Conservation (phyloP, 202 grass and related monocot species). For the Saccharum hybrid region DNA sequence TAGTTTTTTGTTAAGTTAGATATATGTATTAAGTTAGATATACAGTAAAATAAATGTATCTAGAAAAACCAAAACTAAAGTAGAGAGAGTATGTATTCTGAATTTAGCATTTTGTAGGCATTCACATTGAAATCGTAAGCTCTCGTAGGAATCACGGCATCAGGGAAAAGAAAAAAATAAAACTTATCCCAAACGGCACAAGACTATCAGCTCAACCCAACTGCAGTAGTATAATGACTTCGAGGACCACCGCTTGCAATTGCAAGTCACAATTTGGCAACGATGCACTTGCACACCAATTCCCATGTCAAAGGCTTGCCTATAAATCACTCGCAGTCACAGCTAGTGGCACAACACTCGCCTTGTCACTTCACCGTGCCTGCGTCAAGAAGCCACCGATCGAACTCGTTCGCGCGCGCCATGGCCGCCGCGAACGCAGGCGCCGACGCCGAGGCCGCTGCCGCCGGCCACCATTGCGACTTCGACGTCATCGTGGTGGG, state of each 20-base stretch:
- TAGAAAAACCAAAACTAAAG: too few relatives aligned
- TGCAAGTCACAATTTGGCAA: not conserved
- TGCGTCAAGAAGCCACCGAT: not conserved
- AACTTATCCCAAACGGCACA: too few relatives aligned
- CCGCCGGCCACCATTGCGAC: not conserved
- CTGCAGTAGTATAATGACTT: not conserved
- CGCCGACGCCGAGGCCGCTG: not conserved
- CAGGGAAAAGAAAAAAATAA: too few relatives aligned
- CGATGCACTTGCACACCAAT: not conserved
- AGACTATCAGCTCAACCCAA: too few relatives aligned
- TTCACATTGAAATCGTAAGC: too few relatives aligned
- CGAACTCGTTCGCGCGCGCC: not conserved
- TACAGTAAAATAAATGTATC: too few relatives aligned
- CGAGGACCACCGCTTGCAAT: not conserved
- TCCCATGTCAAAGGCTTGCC: not conserved
- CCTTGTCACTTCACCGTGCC: not conserved
- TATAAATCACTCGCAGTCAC: not conserved
- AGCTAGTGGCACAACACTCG: not conserved
- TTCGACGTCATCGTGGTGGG: conserved; percentile 69
- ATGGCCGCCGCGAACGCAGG: not conserved
- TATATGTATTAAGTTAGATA: too few relatives aligned
- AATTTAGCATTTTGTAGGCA: too few relatives aligned
- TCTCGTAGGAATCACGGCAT: too few relatives aligned
- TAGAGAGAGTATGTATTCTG: too few relatives aligned
- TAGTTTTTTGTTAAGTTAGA: too few relatives aligned